Conservation (phyloP, 768 basidiomycete genomes). For the Cystobasidium tubakii region DNA sequence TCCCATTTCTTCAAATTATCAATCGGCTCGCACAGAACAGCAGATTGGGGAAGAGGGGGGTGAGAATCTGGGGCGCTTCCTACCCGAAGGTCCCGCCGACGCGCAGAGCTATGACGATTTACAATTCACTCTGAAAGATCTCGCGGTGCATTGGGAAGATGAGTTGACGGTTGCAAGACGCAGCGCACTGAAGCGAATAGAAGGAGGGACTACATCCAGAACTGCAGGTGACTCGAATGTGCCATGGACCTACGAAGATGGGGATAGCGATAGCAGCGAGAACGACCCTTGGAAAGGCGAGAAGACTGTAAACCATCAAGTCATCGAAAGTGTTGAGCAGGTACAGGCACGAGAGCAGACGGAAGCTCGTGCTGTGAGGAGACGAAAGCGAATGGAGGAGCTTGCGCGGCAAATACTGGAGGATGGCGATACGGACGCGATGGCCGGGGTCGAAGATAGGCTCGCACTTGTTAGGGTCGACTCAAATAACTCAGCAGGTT, state of each 20-base stretch:
- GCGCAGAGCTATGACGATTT: slow-evolving; percentile 6
- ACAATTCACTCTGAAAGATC: background rate
- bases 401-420: slow-evolving; percentile 1
- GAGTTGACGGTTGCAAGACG: background rate
- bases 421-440: background rate
- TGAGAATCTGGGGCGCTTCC: background rate
- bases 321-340: background rate
- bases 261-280: background rate
- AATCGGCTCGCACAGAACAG: background rate
- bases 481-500: background rate
- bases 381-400: background rate
- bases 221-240: background rate
- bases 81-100: slow-evolving; percentile 1
- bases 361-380: background rate
- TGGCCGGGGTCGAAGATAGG: background rate
- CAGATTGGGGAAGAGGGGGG: background rate
- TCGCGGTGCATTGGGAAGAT: slow-evolving; percentile 1
- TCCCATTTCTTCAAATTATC: background rate
- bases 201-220: background rate
- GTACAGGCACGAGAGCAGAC: background rate
- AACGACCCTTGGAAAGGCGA: slow-evolving; percentile 25
- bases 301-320: background rate
- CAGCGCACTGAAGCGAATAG: background rate
- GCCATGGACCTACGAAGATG: slow-evolving; percentile 20
- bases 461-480: background rate